Evolutionary conservation across 2,329 filamentous ascomycete species (phyloP).

Genomic region (Coniochaeta prunicola): DNA sequence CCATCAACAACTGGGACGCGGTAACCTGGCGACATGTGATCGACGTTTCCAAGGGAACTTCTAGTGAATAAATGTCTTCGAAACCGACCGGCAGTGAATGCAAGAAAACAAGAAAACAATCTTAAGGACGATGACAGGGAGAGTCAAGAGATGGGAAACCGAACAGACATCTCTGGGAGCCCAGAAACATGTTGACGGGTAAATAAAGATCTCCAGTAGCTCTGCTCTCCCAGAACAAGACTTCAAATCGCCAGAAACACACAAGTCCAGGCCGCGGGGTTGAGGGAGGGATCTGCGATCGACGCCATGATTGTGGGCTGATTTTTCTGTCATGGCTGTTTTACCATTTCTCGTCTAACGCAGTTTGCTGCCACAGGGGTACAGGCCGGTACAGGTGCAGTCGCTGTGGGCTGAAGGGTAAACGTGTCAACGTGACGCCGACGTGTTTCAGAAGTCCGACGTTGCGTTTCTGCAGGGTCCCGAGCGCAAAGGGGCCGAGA

Average conservation of each 20-base stretch:
- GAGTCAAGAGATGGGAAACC: background rate
- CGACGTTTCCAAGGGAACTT: background rate
- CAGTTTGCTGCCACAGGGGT: background rate
- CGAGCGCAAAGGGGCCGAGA: background rate
- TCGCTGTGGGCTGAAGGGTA: background rate
- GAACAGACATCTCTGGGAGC: background rate
- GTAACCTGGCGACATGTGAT: background rate
- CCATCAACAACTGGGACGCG: background rate
- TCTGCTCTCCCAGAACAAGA: background rate
- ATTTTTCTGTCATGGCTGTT: constrained; percentile 14
- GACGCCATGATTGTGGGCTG: constrained; percentile 10
- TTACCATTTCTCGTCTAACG: constrained; percentile 4
- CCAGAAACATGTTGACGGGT: constrained; percentile 7
- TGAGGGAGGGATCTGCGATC: background rate
- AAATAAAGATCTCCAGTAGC: constrained; percentile 9
- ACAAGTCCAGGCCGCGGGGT: background rate
- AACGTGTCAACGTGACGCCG: background rate
- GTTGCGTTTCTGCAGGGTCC: background rate
- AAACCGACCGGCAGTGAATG: background rate
- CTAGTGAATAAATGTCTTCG: background rate
- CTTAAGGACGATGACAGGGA: background rate
- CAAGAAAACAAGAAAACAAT: background rate
- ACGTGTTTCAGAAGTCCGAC: background rate
- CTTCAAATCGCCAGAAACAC: constrained; percentile 4
- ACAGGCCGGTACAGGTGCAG: background rate